A percentile compares a stretch with the other conserved stretches of the same genome.
Evolutionary conservation across 148 eudicot genomes (phyloP).

Genomic region (Linanthus parryae): DNA sequence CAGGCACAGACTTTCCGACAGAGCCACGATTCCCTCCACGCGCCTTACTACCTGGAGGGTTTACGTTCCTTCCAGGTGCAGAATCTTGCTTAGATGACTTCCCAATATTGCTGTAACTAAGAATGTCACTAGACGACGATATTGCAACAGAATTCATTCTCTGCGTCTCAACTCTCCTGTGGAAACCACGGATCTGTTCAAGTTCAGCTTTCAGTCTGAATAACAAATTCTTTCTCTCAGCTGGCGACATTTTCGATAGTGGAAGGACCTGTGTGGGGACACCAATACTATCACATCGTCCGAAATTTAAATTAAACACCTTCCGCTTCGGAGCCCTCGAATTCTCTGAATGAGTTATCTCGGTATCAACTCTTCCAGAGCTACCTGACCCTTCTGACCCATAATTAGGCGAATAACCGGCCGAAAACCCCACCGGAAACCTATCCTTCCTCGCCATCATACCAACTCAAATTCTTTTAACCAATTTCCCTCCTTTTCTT

Average conservation of each 20-base stretch:
- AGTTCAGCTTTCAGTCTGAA: conserved; percentile 45
- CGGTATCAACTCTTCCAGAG: conserved; percentile 35
- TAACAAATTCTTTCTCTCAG: conserved; percentile 34
- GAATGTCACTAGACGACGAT: conserved; percentile 38
- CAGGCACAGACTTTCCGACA: conserved; percentile 36
- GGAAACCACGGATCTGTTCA: conserved; percentile 40
- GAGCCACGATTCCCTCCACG: conserved; percentile 31
- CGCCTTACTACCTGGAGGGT: conserved; percentile 11
- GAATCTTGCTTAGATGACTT: conserved; percentile 11
- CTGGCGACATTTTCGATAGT: conserved; percentile 33
- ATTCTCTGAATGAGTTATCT: conserved; percentile 26
- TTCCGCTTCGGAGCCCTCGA: conserved; percentile 36
- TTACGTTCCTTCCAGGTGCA: conserved; percentile 13
- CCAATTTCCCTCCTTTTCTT: neutral
- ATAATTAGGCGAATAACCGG: conserved; percentile 26
- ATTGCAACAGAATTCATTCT: conserved; percentile 19
- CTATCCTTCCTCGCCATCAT: conserved; percentile 50
- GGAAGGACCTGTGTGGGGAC: conserved; percentile 45
- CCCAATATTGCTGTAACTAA: conserved; percentile 21
- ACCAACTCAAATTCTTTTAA: neutral
- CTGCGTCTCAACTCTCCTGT: conserved; percentile 29
- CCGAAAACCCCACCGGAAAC: conserved; percentile 29
- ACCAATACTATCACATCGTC: conserved; percentile 29
- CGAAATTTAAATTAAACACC: conserved; percentile 46
- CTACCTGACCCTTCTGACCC: conserved; percentile 58